phyloP scores from a whole-genome alignment of 306 rosid genomes.

The Datisca glomerata region DNA sequence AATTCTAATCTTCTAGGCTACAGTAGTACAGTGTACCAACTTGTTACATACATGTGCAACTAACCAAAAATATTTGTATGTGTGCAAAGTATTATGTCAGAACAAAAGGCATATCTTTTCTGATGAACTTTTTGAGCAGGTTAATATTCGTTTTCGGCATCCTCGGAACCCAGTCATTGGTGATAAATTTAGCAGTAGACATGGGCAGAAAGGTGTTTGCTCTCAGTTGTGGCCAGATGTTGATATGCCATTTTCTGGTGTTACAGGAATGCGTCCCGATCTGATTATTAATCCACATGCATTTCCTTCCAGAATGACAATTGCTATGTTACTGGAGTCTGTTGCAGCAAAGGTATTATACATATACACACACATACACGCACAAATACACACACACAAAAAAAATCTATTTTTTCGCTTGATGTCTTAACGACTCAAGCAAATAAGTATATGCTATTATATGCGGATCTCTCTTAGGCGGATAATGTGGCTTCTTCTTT shows the following conservation, averaged over 20 bases:
- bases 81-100: too few relatives aligned
- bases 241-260: conserved; percentile 97
- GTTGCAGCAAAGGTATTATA: conserved; percentile 98
- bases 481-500: too few relatives aligned
- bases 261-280: conserved; percentile 96
- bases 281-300: conserved; percentile 98
- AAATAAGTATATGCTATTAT: too few relatives aligned
- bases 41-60: too few relatives aligned
- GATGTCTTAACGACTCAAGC: neutral
- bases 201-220: conserved; percentile 98
- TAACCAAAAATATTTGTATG: too few relatives aligned
- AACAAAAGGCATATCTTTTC: too few relatives aligned
- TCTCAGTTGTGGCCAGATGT: conserved; percentile 97
- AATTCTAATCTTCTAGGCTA: too few relatives aligned
- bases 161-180: conserved; percentile 91
- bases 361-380: too few relatives aligned
- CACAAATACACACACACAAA: too few relatives aligned
- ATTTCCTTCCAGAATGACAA: conserved; percentile 99
- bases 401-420: neutral
- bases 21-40: too few relatives aligned
- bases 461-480: too few relatives aligned
- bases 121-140: conserved; percentile 31
- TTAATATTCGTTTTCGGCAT: conserved; percentile 79
- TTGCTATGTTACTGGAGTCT: conserved; percentile 96
- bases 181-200: conserved; percentile 98